Evolutionary conservation across 768 basidiomycete species (phyloP).

Genomic region (Podaxis sp.): DNA sequence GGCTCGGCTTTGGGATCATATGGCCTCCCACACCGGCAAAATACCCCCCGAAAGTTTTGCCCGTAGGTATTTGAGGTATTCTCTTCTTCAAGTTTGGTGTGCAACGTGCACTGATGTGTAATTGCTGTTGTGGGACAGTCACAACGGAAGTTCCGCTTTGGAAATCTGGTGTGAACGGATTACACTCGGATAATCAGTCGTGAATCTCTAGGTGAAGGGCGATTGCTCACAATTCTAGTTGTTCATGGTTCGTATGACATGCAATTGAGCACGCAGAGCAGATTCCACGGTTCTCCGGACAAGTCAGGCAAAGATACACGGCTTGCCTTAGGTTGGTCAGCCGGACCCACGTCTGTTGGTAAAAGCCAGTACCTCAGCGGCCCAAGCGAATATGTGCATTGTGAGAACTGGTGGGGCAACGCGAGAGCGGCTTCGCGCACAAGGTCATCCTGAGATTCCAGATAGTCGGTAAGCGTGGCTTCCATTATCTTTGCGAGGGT

Average conservation of each 20-base stretch:
- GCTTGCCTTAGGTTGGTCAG: conserved; percentile 53
- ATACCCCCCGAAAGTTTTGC: conserved; percentile 69
- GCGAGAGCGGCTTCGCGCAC: conserved; percentile 54
- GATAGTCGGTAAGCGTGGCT: conserved; percentile 44
- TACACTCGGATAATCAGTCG: conserved; percentile 9
- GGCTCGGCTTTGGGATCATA: conserved; percentile 74
- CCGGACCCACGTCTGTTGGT: conserved; percentile 11
- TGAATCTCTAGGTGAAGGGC: background rate
- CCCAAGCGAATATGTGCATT: conserved; percentile 64
- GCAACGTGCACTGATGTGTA: conserved; percentile 62
- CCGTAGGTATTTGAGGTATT: conserved; percentile 68
- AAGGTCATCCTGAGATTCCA: conserved; percentile 49
- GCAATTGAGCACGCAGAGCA: conserved; percentile 85
- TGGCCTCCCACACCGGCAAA: conserved; percentile 72
- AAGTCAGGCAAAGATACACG: conserved; percentile 80
- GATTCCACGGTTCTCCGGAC: conserved; percentile 64
- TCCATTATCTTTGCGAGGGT: conserved; percentile 21
- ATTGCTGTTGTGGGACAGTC: conserved; percentile 77
- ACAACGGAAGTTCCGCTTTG: conserved; percentile 80
- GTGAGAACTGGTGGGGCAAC: conserved; percentile 62
- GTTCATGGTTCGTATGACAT: conserved; percentile 85
- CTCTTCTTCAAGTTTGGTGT: conserved; percentile 48
- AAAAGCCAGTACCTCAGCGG: conserved; percentile 41
- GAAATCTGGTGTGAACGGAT: conserved; percentile 47
- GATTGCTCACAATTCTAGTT: conserved; percentile 64